Conservation (phyloP, 768 basidiomycete species). For the Lentinula boryana region DNA sequence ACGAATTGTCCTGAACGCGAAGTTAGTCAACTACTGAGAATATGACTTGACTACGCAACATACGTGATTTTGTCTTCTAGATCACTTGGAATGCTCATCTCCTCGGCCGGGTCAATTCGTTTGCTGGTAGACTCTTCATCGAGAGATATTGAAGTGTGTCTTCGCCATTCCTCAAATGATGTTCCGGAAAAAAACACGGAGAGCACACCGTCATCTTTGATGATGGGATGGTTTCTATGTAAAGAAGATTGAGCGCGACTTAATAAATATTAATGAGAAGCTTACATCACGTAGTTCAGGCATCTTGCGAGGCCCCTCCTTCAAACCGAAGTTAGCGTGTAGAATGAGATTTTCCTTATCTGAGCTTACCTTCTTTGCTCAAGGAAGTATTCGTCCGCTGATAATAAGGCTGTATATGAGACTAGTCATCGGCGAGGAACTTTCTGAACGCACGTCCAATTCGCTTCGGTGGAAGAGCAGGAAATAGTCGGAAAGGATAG, state of each 20-base stretch:
- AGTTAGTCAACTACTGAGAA: constrained; percentile 5
- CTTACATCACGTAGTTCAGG: constrained; percentile 72
- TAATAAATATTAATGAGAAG: constrained; percentile 1
- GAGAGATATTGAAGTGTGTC: constrained; percentile 64
- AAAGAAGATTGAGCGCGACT: background rate
- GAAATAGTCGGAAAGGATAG: constrained; percentile 91
- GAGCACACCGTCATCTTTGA: constrained; percentile 83
- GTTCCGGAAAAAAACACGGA: constrained; percentile 77
- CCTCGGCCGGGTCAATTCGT: constrained; percentile 73
- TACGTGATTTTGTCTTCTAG: constrained; percentile 86
- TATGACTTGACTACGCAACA: constrained; percentile 12
- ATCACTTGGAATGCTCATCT: constrained; percentile 91
- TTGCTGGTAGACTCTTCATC: constrained; percentile 87
- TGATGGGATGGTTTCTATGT: constrained; percentile 80
- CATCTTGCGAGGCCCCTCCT: constrained; percentile 80
- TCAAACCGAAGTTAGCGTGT: constrained; percentile 5
- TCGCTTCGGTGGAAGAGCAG: constrained; percentile 85
- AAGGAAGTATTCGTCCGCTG: constrained; percentile 85
- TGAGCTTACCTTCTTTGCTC: constrained; percentile 74
- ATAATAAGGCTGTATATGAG: constrained; percentile 12
- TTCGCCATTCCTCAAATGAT: constrained; percentile 86
- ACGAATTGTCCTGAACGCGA: constrained; percentile 56
- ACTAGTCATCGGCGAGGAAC: background rate
- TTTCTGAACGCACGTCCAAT: constrained; percentile 63
- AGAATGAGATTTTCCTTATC: background rate